A percentile compares a stretch with the other conserved stretches of the same genome.
Conservation (phyloP, 352 stramenopile genomes). For the Phytophthora agathidicida region DNA sequence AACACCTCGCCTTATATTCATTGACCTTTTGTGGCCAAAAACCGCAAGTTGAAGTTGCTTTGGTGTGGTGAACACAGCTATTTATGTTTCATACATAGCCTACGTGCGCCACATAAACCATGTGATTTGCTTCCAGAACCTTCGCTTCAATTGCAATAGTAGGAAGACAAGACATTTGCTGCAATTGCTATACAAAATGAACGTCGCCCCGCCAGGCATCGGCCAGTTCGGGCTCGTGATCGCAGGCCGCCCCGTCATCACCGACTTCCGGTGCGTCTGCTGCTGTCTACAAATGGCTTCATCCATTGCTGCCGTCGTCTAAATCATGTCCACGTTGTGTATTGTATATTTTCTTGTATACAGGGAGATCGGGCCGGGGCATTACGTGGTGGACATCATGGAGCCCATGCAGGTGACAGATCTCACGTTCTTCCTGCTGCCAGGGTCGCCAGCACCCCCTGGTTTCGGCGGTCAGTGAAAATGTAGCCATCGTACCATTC, state of each 20-base stretch:
- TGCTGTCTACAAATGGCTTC: too few relatives aligned
- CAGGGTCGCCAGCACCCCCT: conserved; percentile 58
- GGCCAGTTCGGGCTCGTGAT: conserved; percentile 75
- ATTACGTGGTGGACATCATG: conserved; percentile 67
- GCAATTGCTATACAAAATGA: conserved; percentile 21
- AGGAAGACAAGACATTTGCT: not conserved
- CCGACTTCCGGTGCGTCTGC: conserved; percentile 54
- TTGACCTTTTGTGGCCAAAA: too few relatives aligned
- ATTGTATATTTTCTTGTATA: not conserved
- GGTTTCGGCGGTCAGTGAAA: conserved; percentile 53
- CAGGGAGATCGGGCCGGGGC: conserved; percentile 66
- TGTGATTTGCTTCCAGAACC: conserved; percentile 26
- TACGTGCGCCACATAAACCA: not conserved
- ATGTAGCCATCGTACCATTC: conserved; percentile 13
- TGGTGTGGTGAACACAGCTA: too few relatives aligned
- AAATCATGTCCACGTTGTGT: not conserved
- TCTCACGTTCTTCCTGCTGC: conserved; percentile 79
- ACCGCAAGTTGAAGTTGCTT: too few relatives aligned
- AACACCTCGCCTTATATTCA: too few relatives aligned
- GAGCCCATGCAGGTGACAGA: conserved; percentile 67
- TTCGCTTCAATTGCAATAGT: conserved; percentile 4
- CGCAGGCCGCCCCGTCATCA: conserved; percentile 65
- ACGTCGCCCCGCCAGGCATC: conserved; percentile 30
- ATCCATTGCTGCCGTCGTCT: not conserved
- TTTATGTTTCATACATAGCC: conserved; percentile 2